Conservation (phyloP, 768 basidiomycete species). For the Lactarius pseudohatsudake region DNA sequence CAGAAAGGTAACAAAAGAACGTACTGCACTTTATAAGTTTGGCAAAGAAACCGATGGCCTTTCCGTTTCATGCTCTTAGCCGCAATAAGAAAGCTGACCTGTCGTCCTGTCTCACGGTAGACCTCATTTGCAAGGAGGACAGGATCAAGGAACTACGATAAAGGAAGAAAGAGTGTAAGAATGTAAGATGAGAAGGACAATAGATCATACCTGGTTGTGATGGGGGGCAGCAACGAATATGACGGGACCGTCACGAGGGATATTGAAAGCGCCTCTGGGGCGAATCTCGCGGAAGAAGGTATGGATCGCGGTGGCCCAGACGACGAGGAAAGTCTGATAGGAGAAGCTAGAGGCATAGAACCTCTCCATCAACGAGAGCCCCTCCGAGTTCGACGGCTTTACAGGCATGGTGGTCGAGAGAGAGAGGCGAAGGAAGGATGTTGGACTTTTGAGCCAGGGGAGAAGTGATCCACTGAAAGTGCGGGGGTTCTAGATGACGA, state of each 20-base stretch:
- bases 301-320: conserved; percentile 82
- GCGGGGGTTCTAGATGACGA: conserved; percentile 4
- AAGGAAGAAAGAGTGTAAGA: neutral
- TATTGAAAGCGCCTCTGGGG: conserved; percentile 89
- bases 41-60: conserved; percentile 73
- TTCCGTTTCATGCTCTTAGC: conserved; percentile 83
- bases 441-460: neutral
- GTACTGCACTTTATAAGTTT: conserved; percentile 86
- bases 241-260: conserved; percentile 84
- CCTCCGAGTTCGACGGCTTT: neutral
- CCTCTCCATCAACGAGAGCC: conserved; percentile 11
- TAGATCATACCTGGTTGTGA: conserved; percentile 70
- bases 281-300: conserved; percentile 96
- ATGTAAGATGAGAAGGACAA: conserved; percentile 12
- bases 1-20: conserved; percentile 30
- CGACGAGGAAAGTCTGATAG: conserved; percentile 74
- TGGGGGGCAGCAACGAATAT: conserved; percentile 95
- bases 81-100: conserved; percentile 83
- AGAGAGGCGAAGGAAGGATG: neutral
- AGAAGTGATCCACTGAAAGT: neutral
- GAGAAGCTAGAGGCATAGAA: conserved; percentile 30
- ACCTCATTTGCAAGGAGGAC: conserved; percentile 78
- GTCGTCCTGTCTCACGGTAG: conserved; percentile 76
- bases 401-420: conserved; percentile 4
- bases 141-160: conserved; percentile 82